Percentiles rank a stretch among this genome's conserved stretches.
These are phyloP conservation scores for Amanita exitialis DNA, from an alignment of 768 basidiomycete genomes.

Conservation along the genomic window DNA sequence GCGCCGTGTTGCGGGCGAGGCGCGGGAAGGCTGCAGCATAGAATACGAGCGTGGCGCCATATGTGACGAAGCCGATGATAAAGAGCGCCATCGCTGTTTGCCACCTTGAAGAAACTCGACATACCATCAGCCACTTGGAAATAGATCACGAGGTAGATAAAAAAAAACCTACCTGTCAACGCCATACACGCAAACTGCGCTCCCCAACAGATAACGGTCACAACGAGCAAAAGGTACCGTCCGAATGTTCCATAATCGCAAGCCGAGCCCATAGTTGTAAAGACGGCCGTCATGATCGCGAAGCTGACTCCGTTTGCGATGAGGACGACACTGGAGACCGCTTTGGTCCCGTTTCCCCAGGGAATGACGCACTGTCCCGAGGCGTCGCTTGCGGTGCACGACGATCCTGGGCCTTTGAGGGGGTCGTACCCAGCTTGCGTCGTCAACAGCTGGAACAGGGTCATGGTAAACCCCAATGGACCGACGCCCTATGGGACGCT, in stretches of 20 bases:
- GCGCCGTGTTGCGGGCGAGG: constrained; percentile 68
- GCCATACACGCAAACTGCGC: constrained; percentile 73
- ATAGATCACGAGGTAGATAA: constrained; percentile 2
- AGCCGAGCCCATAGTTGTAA: constrained; percentile 70
- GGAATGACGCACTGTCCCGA: constrained; percentile 74
- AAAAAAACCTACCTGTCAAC: constrained; percentile 46
- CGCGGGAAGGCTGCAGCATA: constrained; percentile 73
- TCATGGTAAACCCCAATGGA: constrained; percentile 59
- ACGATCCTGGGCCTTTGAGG: constrained; percentile 54
- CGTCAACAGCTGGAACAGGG: constrained; percentile 64
- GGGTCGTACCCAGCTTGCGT: constrained; percentile 71
- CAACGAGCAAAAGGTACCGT: constrained; percentile 62
- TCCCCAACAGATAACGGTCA: constrained; percentile 72
- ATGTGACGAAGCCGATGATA: constrained; percentile 71
- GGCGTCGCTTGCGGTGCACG: constrained; percentile 43
- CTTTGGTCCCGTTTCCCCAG: constrained; percentile 64
- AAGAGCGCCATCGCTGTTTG: constrained; percentile 67
- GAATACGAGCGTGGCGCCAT: constrained; percentile 76
- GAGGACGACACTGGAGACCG: constrained; percentile 69
- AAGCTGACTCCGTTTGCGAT: constrained; percentile 71
- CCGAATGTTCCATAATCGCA: constrained; percentile 73
- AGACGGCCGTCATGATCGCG: constrained; percentile 72
- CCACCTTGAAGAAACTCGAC: constrained; percentile 57
- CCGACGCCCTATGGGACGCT: constrained; percentile 46
- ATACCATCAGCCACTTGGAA: neutral